Evolutionary conservation across 306 rosid genomes (phyloP), one percentile per base, ranked within the genome.

Genomic region (Ziziphus jujuba): DNA sequence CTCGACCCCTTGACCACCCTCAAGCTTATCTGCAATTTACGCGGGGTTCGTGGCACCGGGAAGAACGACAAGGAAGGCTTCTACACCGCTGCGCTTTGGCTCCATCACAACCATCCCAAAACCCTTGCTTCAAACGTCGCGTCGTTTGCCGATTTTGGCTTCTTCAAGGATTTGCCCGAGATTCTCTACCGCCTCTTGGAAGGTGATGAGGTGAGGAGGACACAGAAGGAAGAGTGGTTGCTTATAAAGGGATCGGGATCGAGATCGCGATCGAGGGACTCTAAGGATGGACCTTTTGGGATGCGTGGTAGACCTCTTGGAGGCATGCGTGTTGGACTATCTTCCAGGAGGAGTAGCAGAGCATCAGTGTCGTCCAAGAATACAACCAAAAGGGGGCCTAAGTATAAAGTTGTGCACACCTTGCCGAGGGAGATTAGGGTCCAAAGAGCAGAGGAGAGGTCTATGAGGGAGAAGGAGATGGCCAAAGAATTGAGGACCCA

Each of bases 161-260:
- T 78, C 77, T 81, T 87, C 73, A 87, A 90, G 65, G 96, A 90
- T 65, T 77, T 90, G 19, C 95, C 87, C 9, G 91, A 90, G 72
- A 80, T 90, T 60, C 88, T 90, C 3, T 85, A 77, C 68, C 78
- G 91, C n/a, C 75, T 85, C 35, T 75, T 87, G 0, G 80, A 85
- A 50, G 91, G 91, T 10, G 35, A 77, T 7, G 79, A 78, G 0
- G 80, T 63, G 5, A 72, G 95, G 10, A 0, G 33, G 21, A 28
- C 1, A 0, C 91, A 76, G 16, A 87, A 80, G 38, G 1, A 12
- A 0, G 69, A 73, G 49, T 79, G 89, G 93, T 0, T 11, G 1
- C 2, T 19, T 0, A 73, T 36, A 11, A 80, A 69, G 55, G 15
- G 35, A n/a, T 36, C 17, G 7, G 35, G 7, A 52, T n/a, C n/a